A percentile compares a stretch with the other conserved stretches of the same genome.
Conservation (phyloP, 2,329 filamentous ascomycete species). For the Colletotrichum coccodes region DNA sequence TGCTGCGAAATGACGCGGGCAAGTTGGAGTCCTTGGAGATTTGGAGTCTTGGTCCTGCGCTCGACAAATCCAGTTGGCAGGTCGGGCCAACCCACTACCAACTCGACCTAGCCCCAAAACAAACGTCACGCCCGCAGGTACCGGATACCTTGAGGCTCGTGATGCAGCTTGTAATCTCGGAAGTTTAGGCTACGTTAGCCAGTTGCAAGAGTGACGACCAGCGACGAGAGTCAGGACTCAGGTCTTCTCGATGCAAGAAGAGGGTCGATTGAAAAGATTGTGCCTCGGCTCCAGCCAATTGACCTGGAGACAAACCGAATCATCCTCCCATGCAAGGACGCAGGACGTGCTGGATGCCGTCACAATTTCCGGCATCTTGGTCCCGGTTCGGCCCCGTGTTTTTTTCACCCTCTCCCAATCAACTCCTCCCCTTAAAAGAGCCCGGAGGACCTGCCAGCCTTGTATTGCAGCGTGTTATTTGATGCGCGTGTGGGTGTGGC, state of each 20-base stretch:
- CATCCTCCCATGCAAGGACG: background rate
- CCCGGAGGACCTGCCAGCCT: background rate
- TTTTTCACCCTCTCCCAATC: background rate
- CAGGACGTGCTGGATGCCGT: conserved; percentile 11
- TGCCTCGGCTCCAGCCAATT: conserved; percentile 31
- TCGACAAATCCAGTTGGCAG: conserved; percentile 11
- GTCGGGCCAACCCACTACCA: conserved; percentile 30
- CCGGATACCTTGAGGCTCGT: conserved; percentile 18
- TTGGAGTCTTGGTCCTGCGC: conserved; percentile 9
- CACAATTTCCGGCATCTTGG: conserved; percentile 28
- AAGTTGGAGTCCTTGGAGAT: no score
- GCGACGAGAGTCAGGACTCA: conserved; percentile 10
- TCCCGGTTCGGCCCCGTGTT: conserved; percentile 25
- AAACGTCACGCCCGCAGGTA: conserved; percentile 23
- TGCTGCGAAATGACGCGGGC: conserved; percentile 1
- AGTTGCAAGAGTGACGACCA: conserved; percentile 5
- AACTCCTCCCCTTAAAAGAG: background rate
- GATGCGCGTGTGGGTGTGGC: background rate
- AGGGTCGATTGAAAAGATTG: conserved; percentile 19
- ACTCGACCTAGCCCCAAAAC: conserved; percentile 31
- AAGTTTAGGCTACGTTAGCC: conserved; percentile 32
- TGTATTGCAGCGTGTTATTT: background rate
- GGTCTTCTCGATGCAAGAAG: background rate
- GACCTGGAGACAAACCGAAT: conserved; percentile 6
- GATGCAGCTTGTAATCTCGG: conserved; percentile 32